Percentiles rank a stretch among this genome's conserved stretches.
These are phyloP conservation scores for Boletellus sp. DNA, from an alignment of 768 basidiomycete genomes.

Conservation along the genomic window DNA sequence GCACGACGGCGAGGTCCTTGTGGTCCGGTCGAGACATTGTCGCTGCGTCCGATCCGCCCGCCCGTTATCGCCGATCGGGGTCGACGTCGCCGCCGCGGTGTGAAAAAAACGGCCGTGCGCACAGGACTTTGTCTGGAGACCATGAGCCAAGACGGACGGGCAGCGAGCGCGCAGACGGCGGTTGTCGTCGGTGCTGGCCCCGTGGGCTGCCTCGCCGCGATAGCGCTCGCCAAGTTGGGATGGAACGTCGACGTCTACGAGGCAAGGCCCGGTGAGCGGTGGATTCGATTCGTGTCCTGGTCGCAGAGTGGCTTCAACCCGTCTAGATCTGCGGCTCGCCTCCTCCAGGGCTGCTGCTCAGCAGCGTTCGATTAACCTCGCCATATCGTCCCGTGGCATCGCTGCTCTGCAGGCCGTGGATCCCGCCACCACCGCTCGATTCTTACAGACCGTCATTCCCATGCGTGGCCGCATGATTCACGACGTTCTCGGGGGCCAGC, in stretches of 20 bases:
- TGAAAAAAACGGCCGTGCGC: no score
- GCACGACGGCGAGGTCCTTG: constrained; percentile 24
- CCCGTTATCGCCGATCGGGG: no score
- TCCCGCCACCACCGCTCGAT: constrained; percentile 59
- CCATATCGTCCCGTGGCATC: constrained; percentile 91
- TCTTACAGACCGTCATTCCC: constrained; percentile 79
- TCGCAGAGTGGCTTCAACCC: constrained; percentile 12
- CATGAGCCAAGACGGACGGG: constrained; percentile 13
- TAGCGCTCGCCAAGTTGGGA: constrained; percentile 80
- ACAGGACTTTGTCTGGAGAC: no score
- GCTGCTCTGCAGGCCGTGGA: constrained; percentile 83
- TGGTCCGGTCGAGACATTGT: constrained; percentile 14
- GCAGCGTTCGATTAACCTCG: constrained; percentile 93
- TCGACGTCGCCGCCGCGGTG: no score
- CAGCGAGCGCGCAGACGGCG: constrained; percentile 38
- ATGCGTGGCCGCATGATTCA: constrained; percentile 98
- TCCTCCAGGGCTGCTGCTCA: constrained; percentile 60
- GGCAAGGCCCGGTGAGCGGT: constrained; percentile 61
- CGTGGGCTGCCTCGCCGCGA: constrained; percentile 88
- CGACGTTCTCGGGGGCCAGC: constrained; percentile 59
- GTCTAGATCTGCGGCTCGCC: constrained; percentile 68
- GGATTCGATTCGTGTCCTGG: constrained; percentile 12
- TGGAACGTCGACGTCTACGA: constrained; percentile 84
- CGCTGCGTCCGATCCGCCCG: no score
- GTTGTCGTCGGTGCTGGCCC: constrained; percentile 86